A percentile compares a stretch with the other conserved stretches of the same genome.
These are phyloP conservation scores for Hygrophorus pudorinus DNA, from an alignment of 768 basidiomycete genomes.

Conservation along the genomic window DNA sequence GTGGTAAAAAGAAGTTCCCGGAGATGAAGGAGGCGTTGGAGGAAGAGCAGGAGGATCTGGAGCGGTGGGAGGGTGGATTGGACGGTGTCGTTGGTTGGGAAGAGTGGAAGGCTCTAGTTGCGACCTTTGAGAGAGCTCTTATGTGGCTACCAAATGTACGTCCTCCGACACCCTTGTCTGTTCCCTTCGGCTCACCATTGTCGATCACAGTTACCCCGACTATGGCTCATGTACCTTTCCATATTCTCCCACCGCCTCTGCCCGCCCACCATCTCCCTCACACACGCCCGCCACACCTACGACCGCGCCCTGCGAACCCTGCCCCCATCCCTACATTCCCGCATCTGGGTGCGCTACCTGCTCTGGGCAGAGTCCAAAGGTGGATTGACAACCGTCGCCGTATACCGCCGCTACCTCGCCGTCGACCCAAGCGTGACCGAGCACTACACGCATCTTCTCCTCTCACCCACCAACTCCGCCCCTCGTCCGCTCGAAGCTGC, in stretches of 20 bases:
- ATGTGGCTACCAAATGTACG: conserved; percentile 90
- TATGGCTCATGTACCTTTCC: conserved; percentile 92
- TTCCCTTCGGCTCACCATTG: background rate
- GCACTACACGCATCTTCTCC: conserved; percentile 60
- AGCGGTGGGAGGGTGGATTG: conserved; percentile 80
- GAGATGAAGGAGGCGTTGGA: conserved; percentile 86
- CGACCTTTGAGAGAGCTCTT: conserved; percentile 84
- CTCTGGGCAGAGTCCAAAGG: conserved; percentile 84
- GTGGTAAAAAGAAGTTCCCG: conserved; percentile 86
- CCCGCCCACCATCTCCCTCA: conserved; percentile 72
- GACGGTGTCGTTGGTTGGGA: conserved; percentile 91
- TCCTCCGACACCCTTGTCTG: conserved; percentile 6
- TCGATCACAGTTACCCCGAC: conserved; percentile 62
- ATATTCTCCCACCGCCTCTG: conserved; percentile 85
- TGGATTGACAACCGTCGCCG: conserved; percentile 63
- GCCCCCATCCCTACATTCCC: conserved; percentile 83
- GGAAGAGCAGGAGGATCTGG: conserved; percentile 69
- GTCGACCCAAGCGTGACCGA: conserved; percentile 78
- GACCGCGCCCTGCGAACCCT: conserved; percentile 92
- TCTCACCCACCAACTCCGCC: conserved; percentile 42
- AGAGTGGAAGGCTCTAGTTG: conserved; percentile 87
- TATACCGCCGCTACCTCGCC: conserved; percentile 84
- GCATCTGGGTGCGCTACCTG: conserved; percentile 90
- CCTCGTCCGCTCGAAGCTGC: conserved; percentile 88
- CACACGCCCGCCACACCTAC: conserved; percentile 89